Conservation (phyloP, 495 filamentous ascomycete species). For the Aspergillus campestris region DNA sequence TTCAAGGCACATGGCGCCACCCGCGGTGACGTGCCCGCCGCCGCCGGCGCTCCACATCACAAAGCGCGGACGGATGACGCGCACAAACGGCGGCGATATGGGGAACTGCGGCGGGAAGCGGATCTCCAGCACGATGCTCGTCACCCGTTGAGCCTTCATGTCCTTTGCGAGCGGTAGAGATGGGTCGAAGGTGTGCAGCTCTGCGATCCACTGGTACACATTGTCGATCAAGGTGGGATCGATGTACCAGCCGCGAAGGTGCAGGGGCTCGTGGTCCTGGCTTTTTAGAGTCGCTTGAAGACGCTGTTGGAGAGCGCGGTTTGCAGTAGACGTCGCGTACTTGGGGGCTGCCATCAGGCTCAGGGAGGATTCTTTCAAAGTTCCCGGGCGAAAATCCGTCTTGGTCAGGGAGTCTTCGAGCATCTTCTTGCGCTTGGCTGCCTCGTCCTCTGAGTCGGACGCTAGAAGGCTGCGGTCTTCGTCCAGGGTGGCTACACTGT, state of each 20-base stretch:
- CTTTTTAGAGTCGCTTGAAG: slow-evolving; percentile 51
- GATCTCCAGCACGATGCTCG: slow-evolving; percentile 70
- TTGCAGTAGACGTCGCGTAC: slow-evolving; percentile 59
- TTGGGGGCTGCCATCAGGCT: slow-evolving; percentile 52
- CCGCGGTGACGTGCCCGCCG: slow-evolving; percentile 82
- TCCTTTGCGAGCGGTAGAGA: slow-evolving; percentile 63
- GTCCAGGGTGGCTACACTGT: slow-evolving; percentile 8
- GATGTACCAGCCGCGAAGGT: slow-evolving; percentile 82
- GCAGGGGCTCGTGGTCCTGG: slow-evolving; percentile 53
- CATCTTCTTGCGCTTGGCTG: neutral
- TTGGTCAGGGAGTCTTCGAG: neutral
- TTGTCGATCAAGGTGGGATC: slow-evolving; percentile 52
- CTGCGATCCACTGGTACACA: slow-evolving; percentile 89
- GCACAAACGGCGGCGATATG: slow-evolving; percentile 74
- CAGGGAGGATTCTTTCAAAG: slow-evolving; percentile 47
- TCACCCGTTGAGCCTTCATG: slow-evolving; percentile 52
- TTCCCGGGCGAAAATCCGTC: slow-evolving; percentile 62
- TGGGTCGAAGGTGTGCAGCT: slow-evolving; percentile 75
- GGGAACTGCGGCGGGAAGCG: slow-evolving; percentile 70
- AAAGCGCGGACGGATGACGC: slow-evolving; percentile 77
- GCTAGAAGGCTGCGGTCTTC: neutral
- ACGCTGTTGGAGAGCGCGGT: slow-evolving; percentile 53
- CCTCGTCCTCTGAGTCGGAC: neutral
- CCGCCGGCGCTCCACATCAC: slow-evolving; percentile 61
- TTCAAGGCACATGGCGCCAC: slow-evolving; percentile 89